Base-by-base conservation (phyloP, 2,329 filamentous ascomycete species). In the Stylonectria norvegica region DNA sequence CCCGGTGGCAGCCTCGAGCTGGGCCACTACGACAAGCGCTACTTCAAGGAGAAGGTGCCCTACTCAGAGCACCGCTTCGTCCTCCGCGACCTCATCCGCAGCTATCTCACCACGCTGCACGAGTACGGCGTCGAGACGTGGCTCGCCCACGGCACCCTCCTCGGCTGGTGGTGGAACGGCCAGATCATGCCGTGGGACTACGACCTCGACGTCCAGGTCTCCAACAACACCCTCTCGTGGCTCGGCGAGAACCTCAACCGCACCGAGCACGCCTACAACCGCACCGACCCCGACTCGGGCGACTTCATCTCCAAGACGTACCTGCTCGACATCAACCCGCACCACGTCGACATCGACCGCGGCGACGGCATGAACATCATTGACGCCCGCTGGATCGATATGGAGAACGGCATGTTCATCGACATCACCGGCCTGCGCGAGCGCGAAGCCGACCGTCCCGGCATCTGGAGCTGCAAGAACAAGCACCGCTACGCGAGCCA, bases 121-220 rank as follows among this genome's bases (percentile, higher is more conserved):
- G 69, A 76, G 14, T 71, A 83, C 38, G 77, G 79, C 5, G 66
- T 89, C 47, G 86, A 91, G 65, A 91, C 88, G 0, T 93, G 88
- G 88, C 79, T 94, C 43, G 87, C 88, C 27, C 88, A 94, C 62
- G 88, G 88, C 34, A 89, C 87, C 4, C 67, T 93, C 35, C 69
- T 94, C 16, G 88, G 87, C 10, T 94, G 88, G 88, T 93, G 86
- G 85, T 94, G 88, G 88, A 91, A 89, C 60, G 76, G 71, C 29
- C 67, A 79, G 65, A 81, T 87, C 58, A 79, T 90, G 68, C 86
- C 86, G 1, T 90, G 86, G 86, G 87, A 93, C 63, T 86, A 81
- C 69, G 88, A 94, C 62, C 70, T 93, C 32, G 88, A 94, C 63
- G 86, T 86, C 0, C 88, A 93, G 65, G 81, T 93, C 19, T 79